Evolutionary conservation across 176 grass and related monocot species (phyloP).

Genomic region (Melocanna baccifera): DNA sequence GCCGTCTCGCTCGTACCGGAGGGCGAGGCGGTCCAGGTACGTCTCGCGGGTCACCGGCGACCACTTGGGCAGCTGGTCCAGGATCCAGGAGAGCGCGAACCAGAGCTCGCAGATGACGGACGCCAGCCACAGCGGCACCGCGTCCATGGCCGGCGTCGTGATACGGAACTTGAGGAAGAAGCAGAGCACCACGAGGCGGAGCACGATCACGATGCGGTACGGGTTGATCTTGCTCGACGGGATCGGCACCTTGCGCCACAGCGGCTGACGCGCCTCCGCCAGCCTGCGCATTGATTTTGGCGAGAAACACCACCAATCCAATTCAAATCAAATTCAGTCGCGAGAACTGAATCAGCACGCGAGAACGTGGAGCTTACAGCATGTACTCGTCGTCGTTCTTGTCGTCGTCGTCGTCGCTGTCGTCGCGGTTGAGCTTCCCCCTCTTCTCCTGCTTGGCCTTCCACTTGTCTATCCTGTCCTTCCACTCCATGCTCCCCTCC

Average conservation of each 20-base stretch:
- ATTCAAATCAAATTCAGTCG: background rate
- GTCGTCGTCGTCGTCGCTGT: conserved; percentile 60
- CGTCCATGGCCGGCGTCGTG: conserved; percentile 73
- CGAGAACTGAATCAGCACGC: background rate
- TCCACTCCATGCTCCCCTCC: conserved; percentile 96
- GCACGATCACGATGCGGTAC: conserved; percentile 92
- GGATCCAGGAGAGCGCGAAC: conserved; percentile 98
- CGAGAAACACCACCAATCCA: background rate
- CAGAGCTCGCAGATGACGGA: conserved; percentile 94
- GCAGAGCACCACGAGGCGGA: conserved; percentile 74
- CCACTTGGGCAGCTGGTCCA: conserved; percentile 98
- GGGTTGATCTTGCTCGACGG: conserved; percentile 91
- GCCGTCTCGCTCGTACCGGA: conserved; percentile 79
- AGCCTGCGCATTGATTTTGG: conserved; percentile 38
- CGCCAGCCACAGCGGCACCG: conserved; percentile 70
- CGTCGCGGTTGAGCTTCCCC: conserved; percentile 62
- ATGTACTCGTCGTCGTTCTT: conserved; percentile 75
- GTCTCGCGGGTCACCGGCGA: conserved; percentile 83
- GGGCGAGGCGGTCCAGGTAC: conserved; percentile 84
- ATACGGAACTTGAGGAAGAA: conserved; percentile 95
- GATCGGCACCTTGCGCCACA: conserved; percentile 92
- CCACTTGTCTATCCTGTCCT: conserved; percentile 97
- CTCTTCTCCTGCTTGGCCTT: conserved; percentile 83
- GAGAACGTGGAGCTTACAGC: conserved; percentile 39
- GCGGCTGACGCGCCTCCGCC: conserved; percentile 83